Evolutionary conservation across 1,139 yeast species (phyloP).

Genomic region (Yamadazyma dendronema): DNA sequence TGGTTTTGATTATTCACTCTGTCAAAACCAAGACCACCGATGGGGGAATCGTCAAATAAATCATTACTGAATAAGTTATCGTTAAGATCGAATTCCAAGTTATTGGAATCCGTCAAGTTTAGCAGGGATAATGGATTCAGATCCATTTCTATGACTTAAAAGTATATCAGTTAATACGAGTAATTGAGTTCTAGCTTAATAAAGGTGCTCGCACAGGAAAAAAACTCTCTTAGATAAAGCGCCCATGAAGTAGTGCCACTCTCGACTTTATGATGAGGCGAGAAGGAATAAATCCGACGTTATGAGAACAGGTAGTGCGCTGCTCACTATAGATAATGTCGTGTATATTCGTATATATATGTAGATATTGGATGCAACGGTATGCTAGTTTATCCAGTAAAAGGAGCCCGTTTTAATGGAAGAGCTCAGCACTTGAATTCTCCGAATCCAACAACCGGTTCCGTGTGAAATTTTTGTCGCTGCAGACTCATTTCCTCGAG

Average conservation of each 20-base stretch:
- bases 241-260: neutral
- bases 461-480: neutral
- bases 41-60: constrained; percentile 10
- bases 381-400: too few relatives aligned
- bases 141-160: constrained; percentile 10
- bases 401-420: neutral
- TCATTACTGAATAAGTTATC: constrained; percentile 10
- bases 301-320: too few relatives aligned
- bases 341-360: too few relatives aligned
- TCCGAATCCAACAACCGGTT: neutral
- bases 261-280: neutral
- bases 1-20: constrained; percentile 1
- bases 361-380: too few relatives aligned
- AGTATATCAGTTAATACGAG: neutral
- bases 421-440: neutral
- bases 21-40: constrained; percentile 5
- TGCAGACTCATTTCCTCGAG: constrained; percentile 1
- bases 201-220: neutral
- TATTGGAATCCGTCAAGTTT: constrained; percentile 11
- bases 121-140: constrained; percentile 14
- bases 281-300: neutral
- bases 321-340: neutral
- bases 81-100: constrained; percentile 13
- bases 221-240: neutral
- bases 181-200: neutral